phyloP scores from a whole-genome alignment of 352 stramenopile genomes.

The Phytopythium oedochilum region DNA sequence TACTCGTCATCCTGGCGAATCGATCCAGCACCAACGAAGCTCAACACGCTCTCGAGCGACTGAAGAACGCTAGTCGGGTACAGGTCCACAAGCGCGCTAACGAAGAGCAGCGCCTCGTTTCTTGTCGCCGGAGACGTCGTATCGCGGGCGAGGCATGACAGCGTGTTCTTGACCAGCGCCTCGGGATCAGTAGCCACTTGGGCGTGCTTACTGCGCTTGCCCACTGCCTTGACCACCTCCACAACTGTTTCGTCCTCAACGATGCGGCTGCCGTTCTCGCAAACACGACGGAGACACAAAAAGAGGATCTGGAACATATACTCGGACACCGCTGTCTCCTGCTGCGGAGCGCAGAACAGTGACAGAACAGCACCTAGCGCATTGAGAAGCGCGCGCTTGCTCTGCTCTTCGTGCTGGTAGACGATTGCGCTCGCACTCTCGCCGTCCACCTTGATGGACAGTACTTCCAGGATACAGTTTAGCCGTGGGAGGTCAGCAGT shows the following conservation, averaged over 20 bases:
- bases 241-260: not conserved
- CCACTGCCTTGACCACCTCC: constrained; percentile 4
- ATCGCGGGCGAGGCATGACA: constrained; percentile 47
- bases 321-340: constrained; percentile 58
- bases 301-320: constrained; percentile 84
- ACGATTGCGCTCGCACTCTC: constrained; percentile 11
- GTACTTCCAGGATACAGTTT: constrained; percentile 74
- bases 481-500: constrained; percentile 35
- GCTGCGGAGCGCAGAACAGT: constrained; percentile 46
- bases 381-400: constrained; percentile 35
- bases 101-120: constrained; percentile 79
- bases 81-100: constrained; percentile 73
- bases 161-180: constrained; percentile 73
- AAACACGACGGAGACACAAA: constrained; percentile 66
- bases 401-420: constrained; percentile 19
- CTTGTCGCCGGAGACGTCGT: constrained; percentile 72
- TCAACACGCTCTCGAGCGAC: constrained; percentile 77
- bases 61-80: constrained; percentile 65
- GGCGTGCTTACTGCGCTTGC: constrained; percentile 16
- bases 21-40: constrained; percentile 46
- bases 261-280: constrained; percentile 28
- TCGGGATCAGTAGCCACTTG: constrained; percentile 38
- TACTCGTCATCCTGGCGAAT: constrained; percentile 82
- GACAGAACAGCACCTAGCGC: constrained; percentile 52
- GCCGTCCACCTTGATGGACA: constrained; percentile 64